Evolutionary conservation across 495 filamentous ascomycete species (phyloP), one percentile per base, ranked within the genome.

Genomic region (Annulohypoxylon bovei): DNA sequence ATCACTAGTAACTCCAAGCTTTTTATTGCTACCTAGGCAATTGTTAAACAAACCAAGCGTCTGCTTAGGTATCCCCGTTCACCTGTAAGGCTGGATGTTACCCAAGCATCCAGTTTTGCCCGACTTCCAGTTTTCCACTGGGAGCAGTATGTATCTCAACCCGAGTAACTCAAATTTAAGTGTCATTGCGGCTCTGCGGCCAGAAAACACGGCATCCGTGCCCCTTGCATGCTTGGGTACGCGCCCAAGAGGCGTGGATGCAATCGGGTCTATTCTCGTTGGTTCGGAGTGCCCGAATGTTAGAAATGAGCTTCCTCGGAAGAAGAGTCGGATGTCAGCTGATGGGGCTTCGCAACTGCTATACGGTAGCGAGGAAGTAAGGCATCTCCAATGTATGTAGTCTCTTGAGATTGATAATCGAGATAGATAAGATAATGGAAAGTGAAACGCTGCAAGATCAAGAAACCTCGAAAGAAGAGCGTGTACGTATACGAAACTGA

Each of bases 101-200:
- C 52, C 25, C 32, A 9, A 37, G 9, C 12, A 8, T 14, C 8
- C 5, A 14, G 16, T 32, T 27, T 2, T 27, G 11, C 16, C 14
- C 4, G 3, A 30, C 6, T 32, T 53, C 23, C 6, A 12, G 23
- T 8, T 23, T n/a, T 16, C 6, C 25, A 44, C 5, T 33, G 16
- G 16, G 14, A 20, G 33, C 11, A 54, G 14, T 25, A 30, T 14
- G n/a, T 18, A 33, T 42, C 33, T 32, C 28, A 42, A 22, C 49
- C n/a, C n/a, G 35, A 44, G 25, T 16, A 33, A 16, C 27, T 32
- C 12, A 12, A 44, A 56, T 33, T 52, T 39, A 53, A 35, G 22
- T 59, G 27, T 18, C 9, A 35, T 37, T 62, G 69, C 57, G 69
- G 69, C 69, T 72, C 63, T 54, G 58, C 50, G 12, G 32, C 11